Conservation (phyloP, 2,329 filamentous ascomycete species). For the Drechslera avenae region DNA sequence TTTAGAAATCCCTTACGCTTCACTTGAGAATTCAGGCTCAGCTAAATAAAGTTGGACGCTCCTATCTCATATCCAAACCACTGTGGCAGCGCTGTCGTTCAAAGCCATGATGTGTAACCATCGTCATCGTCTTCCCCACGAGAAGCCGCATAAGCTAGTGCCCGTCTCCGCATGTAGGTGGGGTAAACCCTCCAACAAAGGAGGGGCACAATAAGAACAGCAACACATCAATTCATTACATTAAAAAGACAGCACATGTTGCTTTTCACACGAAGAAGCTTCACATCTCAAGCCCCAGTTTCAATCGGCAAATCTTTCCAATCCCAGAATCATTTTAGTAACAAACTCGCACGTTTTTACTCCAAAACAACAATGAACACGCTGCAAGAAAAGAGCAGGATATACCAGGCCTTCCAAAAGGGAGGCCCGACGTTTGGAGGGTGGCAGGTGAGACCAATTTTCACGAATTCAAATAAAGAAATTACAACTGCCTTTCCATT, state of each 20-base stretch:
- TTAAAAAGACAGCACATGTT: neutral
- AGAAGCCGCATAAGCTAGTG: neutral
- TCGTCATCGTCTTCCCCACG: neutral
- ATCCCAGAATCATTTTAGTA: neutral
- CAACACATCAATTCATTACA: neutral
- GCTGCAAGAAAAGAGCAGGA: constrained; percentile 61
- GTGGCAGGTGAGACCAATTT: constrained; percentile 57
- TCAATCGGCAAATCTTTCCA: no score
- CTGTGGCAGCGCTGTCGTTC: no score
- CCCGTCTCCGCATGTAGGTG: neutral
- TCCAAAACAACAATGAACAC: constrained; percentile 38
- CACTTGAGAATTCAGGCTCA: no score
- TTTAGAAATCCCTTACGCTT: no score
- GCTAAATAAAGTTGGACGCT: no score
- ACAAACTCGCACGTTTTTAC: neutral
- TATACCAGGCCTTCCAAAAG: constrained; percentile 58
- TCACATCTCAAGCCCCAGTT: no score
- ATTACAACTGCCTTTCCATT: neutral
- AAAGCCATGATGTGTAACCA: no score
- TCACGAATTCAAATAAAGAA: neutral
- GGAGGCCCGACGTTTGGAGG: constrained; percentile 59
- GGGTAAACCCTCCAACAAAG: no score
- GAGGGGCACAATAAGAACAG: neutral
- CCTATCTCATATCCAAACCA: no score
- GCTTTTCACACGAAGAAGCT: no score